Evolutionary conservation across 164 flowering plant species (phyloP).

Genomic region (Cinnamomum micranthum): DNA sequence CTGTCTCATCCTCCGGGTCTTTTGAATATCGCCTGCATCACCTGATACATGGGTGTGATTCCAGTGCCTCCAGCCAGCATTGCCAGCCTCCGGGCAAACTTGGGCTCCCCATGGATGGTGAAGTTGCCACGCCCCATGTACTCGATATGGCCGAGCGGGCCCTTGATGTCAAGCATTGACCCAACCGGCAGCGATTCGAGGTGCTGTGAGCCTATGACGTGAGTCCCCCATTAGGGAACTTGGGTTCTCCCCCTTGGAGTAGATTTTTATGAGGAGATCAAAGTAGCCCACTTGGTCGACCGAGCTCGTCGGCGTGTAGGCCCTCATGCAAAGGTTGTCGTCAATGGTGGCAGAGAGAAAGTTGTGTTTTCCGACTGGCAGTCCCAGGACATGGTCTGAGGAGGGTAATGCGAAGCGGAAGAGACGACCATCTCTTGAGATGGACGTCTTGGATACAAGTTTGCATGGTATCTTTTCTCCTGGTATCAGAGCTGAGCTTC

Average conservation of each 20-base stretch:
- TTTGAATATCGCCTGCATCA: conserved; percentile 70
- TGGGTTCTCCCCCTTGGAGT: conserved; percentile 71
- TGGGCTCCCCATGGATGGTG: conserved; percentile 57
- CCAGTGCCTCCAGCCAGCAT: conserved; percentile 98
- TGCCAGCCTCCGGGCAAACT: conserved; percentile 63
- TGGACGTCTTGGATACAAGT: conserved; percentile 45
- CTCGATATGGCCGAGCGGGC: conserved; percentile 91
- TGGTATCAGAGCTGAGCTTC: conserved; percentile 48
- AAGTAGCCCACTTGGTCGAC: conserved; percentile 69
- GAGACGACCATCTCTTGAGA: conserved; percentile 71
- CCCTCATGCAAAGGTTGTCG: conserved; percentile 77
- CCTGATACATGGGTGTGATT: conserved; percentile 91
- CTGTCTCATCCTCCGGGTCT: conserved; percentile 83
- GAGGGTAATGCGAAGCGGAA: conserved; percentile 73
- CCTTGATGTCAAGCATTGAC: conserved; percentile 60
- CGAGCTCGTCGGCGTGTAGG: conserved; percentile 78
- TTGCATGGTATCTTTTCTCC: conserved; percentile 65
- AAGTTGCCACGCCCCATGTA: conserved; percentile 72
- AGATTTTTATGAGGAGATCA: conserved; percentile 74
- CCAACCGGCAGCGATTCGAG: conserved; percentile 64
- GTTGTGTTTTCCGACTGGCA: conserved; percentile 91
- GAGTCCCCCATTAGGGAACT: conserved; percentile 78
- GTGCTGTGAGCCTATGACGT: conserved; percentile 81
- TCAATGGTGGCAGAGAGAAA: conserved; percentile 64
- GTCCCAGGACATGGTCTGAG: conserved; percentile 62